These are phyloP conservation scores for Pseudocercospora fijiensis DNA, from an alignment of 2,329 filamentous ascomycete species.

Conservation along the genomic window DNA sequence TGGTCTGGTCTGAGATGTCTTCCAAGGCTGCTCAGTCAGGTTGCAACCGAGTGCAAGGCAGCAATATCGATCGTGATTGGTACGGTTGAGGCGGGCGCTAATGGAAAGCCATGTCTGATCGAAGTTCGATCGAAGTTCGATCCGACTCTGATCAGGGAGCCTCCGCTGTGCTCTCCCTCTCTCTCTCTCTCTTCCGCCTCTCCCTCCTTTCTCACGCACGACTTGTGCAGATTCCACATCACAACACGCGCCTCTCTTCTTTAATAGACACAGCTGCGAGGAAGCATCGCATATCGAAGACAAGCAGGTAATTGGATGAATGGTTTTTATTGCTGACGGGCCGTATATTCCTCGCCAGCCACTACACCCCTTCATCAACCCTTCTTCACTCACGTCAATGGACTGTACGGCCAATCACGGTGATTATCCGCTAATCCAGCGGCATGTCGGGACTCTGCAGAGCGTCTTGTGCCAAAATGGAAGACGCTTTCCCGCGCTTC, in stretches of 20 bases:
- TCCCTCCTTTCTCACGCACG: not conserved
- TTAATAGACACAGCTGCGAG: too few species aligned
- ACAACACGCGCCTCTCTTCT: not conserved
- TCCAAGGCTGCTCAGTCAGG: too few species aligned
- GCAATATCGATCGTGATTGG: not conserved
- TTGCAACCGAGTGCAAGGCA: not conserved
- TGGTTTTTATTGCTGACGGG: not conserved
- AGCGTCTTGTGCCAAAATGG: too few species aligned
- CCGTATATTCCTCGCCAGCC: not conserved
- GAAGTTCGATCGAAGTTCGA: too few species aligned
- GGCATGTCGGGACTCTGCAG: too few species aligned
- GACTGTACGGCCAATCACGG: not conserved
- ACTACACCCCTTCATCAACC: slow-evolving; percentile 1
- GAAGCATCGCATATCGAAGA: not conserved
- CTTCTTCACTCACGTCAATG: not conserved
- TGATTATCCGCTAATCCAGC: not conserved
- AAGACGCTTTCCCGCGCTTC: too few species aligned
- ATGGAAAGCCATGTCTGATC: not conserved
- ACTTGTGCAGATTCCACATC: too few species aligned
- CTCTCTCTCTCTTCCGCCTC: too few species aligned
- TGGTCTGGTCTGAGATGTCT: not conserved
- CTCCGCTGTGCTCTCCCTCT: too few species aligned
- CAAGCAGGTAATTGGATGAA: not conserved
- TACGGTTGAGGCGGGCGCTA: not conserved
- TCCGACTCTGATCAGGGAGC: not conserved